A percentile compares a stretch with the other conserved stretches of the same genome.
These are phyloP conservation scores for Lasiodiplodia hormozganensis DNA, from an alignment of 2,329 filamentous ascomycete genomes.

Conservation along the genomic window DNA sequence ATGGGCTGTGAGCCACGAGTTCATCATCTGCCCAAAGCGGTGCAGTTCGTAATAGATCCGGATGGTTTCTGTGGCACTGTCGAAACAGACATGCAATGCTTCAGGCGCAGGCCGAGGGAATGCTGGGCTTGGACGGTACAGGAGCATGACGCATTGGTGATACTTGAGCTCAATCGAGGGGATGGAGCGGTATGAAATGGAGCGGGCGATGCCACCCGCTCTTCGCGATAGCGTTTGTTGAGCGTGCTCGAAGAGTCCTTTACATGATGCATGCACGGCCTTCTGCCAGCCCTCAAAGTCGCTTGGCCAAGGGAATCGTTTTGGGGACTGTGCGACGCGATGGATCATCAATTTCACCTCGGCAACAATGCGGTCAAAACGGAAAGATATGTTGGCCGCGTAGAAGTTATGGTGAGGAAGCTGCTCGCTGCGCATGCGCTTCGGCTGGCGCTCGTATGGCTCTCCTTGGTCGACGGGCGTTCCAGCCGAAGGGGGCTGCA, in stretches of 20 bases:
- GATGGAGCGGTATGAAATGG: constrained; percentile 12
- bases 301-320: constrained; percentile 53
- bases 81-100: constrained; percentile 51
- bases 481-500: not conserved
- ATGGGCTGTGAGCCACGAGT: constrained; percentile 59
- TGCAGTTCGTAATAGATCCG: constrained; percentile 54
- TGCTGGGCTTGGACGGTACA: constrained; percentile 60
- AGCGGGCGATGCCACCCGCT: not conserved
- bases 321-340: constrained; percentile 45
- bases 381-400: constrained; percentile 45
- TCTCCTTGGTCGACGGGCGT: not conserved
- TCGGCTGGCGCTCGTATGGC: not conserved
- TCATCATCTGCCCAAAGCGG: constrained; percentile 52
- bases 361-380: constrained; percentile 26
- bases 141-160: constrained; percentile 57
- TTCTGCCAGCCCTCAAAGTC: constrained; percentile 42
- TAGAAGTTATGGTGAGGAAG: not conserved
- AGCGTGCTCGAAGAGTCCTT: constrained; percentile 9
- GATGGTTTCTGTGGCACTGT: constrained; percentile 52
- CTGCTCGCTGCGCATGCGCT: constrained; percentile 1
- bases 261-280: constrained; percentile 40
- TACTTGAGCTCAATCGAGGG: constrained; percentile 49
- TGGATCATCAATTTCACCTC: constrained; percentile 29
- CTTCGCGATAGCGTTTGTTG: not conserved
- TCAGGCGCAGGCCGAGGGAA: constrained; percentile 57